phyloP scores from a whole-genome alignment of 176 grass and related monocot genomes.

The Avena insularis region DNA sequence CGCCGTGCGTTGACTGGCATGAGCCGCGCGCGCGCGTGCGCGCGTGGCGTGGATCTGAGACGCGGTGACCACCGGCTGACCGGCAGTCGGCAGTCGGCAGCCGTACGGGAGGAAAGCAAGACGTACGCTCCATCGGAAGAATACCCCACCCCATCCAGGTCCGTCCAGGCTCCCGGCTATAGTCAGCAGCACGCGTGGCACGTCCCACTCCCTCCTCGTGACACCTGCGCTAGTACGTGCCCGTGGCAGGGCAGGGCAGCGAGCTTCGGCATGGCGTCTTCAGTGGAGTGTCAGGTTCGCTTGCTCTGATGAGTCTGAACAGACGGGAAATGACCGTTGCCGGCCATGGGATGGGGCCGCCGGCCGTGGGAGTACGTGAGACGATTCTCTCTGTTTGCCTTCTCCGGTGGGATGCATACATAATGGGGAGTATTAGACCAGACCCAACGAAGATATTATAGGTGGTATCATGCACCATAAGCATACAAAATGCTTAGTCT shows the following conservation, averaged over 20 bases:
- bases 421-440: no score
- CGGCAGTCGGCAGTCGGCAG: neutral
- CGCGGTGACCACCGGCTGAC: neutral
- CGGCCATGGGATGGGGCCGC: no score
- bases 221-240: neutral
- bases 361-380: no score
- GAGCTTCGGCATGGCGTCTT: neutral
- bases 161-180: neutral
- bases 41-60: neutral
- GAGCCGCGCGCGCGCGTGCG: neutral
- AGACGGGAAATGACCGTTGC: neutral
- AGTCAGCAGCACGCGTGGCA: neutral
- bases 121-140: neutral
- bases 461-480: no score
- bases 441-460: no score
- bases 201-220: neutral
- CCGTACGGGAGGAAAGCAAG: neutral
- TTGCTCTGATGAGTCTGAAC: neutral
- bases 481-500: no score
- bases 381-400: no score
- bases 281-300: neutral
- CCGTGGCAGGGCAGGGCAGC: neutral
- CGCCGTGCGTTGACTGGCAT: neutral
- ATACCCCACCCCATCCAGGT: neutral
- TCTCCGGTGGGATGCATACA: no score